phyloP scores from a whole-genome alignment of 345 rosid genomes.

The Chamaenerion angustifolium region DNA sequence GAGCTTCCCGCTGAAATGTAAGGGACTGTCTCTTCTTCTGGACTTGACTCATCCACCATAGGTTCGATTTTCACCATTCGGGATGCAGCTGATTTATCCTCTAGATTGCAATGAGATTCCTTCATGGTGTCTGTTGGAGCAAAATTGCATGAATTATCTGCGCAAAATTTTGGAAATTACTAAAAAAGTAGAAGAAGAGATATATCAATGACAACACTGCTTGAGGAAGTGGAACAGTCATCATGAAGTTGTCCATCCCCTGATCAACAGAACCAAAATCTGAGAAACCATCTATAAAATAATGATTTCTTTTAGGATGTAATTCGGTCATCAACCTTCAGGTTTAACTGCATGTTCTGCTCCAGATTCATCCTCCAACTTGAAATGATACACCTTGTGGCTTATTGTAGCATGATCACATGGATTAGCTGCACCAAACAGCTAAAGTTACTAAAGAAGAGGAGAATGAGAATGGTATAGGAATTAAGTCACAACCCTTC shows the following conservation, averaged over 20 bases:
- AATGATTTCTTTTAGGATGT: neutral
- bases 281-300: conserved; percentile 24
- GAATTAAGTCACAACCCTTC: neutral
- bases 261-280: conserved; percentile 42
- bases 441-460: conserved; percentile 2
- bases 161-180: conserved; percentile 12
- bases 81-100: conserved; percentile 20
- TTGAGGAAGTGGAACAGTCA: conserved; percentile 77
- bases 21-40: conserved; percentile 28
- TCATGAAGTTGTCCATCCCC: conserved; percentile 57
- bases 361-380: neutral
- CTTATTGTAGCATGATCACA: neutral
- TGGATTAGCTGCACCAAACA: neutral
- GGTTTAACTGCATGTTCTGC: too few species aligned
- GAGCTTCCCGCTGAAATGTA: conserved; percentile 25
- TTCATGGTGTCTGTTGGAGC: conserved; percentile 12
- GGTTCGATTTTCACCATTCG: conserved; percentile 20
- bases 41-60: conserved; percentile 23
- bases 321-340: too few species aligned
- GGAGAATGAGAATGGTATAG: neutral
- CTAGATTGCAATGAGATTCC: conserved; percentile 5
- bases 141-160: conserved; percentile 26
- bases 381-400: neutral
- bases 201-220: conserved; percentile 19
- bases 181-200: conserved; percentile 2